A percentile compares a stretch with the other conserved stretches of the same genome.
phyloP scores from a whole-genome alignment of 306 rosid genomes.

The Sindora glabra region DNA sequence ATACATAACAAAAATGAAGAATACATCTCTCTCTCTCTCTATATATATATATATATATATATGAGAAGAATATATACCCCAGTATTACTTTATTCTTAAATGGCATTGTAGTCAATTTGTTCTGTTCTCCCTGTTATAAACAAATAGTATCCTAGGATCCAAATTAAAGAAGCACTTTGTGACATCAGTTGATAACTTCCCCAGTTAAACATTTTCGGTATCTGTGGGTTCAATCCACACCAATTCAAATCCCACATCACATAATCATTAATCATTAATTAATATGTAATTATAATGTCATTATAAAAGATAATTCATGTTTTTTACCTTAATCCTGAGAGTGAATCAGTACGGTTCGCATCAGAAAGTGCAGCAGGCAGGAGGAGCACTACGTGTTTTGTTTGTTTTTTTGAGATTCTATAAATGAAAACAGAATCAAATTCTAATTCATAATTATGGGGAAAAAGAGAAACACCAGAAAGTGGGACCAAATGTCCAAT shows the following conservation, averaged over 20 bases:
- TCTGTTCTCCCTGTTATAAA: too few species aligned
- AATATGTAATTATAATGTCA: neutral
- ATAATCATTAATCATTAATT: constrained; percentile 6
- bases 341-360: constrained; percentile 56
- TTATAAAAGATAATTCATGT: neutral
- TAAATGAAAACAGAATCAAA: constrained; percentile 31
- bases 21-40: too few species aligned
- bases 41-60: too few species aligned
- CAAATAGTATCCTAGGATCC: too few species aligned
- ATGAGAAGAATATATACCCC: too few species aligned
- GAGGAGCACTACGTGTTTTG: too few species aligned
- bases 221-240: constrained; percentile 7
- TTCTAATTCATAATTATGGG: constrained; percentile 31
- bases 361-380: constrained; percentile 28
- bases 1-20: too few species aligned
- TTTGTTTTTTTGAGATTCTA: too few species aligned
- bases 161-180: too few species aligned
- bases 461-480: neutral
- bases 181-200: neutral
- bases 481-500: constrained; percentile 48
- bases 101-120: too few species aligned
- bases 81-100: too few species aligned
- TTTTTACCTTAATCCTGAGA: constrained; percentile 7
- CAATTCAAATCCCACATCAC: neutral
- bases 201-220: constrained; percentile 1